Evolutionary conservation across 306 rosid genomes (phyloP).

Genomic region (Cucumis melo): DNA sequence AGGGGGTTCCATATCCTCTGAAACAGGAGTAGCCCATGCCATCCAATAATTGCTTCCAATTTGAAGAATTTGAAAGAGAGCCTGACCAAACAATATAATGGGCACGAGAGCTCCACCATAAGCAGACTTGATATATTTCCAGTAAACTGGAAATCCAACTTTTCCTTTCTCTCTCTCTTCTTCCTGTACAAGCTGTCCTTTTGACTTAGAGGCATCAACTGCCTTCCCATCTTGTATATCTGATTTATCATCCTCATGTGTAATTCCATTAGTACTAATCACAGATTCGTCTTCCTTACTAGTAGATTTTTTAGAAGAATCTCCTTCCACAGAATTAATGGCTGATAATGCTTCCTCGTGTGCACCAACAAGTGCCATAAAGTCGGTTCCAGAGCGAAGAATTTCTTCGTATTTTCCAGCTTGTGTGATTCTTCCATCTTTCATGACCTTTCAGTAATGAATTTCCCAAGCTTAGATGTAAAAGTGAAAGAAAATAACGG

Average conservation of each 20-base stretch:
- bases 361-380: slow-evolving; percentile 80
- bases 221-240: slow-evolving; percentile 22
- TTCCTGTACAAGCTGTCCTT: slow-evolving; percentile 74
- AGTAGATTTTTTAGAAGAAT: slow-evolving; percentile 12
- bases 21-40: slow-evolving; percentile 80
- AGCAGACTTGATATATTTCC: slow-evolving; percentile 60
- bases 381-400: slow-evolving; percentile 50
- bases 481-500: background rate
- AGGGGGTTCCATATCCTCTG: slow-evolving; percentile 39
- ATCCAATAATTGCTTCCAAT: slow-evolving; percentile 93
- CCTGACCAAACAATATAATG: slow-evolving; percentile 46
- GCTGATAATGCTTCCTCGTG: slow-evolving; percentile 64
- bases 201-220: slow-evolving; percentile 19
- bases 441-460: slow-evolving; percentile 51
- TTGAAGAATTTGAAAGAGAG: slow-evolving; percentile 61
- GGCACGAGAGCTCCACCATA: slow-evolving; percentile 82
- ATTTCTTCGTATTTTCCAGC: slow-evolving; percentile 61
- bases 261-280: slow-evolving; percentile 10
- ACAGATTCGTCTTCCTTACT: slow-evolving; percentile 13
- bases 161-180: slow-evolving; percentile 89
- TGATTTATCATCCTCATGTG: slow-evolving; percentile 21
- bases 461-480: background rate
- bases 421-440: slow-evolving; percentile 62
- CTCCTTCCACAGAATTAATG: slow-evolving; percentile 28
- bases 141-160: slow-evolving; percentile 58